Base-by-base conservation (phyloP, 805 yeast genomes). In the Millerozyma miso region DNA sequence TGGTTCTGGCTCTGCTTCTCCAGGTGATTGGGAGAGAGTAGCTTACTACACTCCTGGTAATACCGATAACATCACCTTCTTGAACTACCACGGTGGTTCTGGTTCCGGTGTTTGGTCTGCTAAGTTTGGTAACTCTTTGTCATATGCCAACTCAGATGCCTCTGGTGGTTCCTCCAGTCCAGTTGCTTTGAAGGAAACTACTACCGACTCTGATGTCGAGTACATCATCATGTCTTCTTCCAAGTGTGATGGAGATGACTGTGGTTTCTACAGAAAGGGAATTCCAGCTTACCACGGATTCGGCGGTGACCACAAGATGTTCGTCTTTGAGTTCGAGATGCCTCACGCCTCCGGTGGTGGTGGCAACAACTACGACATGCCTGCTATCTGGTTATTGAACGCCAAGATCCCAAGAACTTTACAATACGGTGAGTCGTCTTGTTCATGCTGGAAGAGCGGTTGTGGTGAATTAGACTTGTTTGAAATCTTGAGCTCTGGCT, bases 381-480 rank as follows among this genome's bases (percentile, higher is more conserved):
- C 99, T 53, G 98, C 99, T 49, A 78, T 90, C 56, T 90, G 98
- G 98, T 73, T 90, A 66, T 80, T 90, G 64, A 90, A 90, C 66
- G 96, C 96, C 49, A 86, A 87, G 75, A 83, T 90, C 60, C 97
- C 99, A 70, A 88, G 99, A 77, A 90, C 97, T 53, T 70, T 83
- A 59, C 98, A 93, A 73, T 93, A 93, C 70, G 97, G 97, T 65
- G 72, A 73, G 47, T 63, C 82, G 19, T 62, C 77, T 16, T 93
- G 98, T 76, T 88, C 97, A 31, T 93, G 99, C 79, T 93, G 99
- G 99, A 57, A 78, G 41, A 77, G 95, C 42, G 98, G 98, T 48
- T 93, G 99, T 73, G 99, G 99, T 73, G 99, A 93, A 76, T 75
- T 93, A 58, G 99, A 93, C 70, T 74, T 89, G 58, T 93, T 91